Conservation (phyloP, 495 filamentous ascomycete genomes). For the Aspergillus sclerotiicarbonarius region DNA sequence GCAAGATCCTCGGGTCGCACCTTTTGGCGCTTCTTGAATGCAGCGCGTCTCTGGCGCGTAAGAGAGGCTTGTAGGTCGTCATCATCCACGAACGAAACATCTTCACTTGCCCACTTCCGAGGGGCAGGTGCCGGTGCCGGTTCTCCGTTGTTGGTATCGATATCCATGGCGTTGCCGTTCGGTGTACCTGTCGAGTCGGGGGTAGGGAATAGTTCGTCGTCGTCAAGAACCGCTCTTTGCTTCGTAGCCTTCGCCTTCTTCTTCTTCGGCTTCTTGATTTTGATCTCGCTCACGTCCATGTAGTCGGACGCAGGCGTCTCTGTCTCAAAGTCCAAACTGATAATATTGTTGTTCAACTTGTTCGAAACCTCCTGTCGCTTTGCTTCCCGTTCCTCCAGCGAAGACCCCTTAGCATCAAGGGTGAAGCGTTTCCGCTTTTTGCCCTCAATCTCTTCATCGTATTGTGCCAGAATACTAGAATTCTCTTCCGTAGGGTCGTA, state of each 20-base stretch:
- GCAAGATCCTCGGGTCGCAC: slow-evolving; percentile 81
- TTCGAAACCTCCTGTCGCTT: slow-evolving; percentile 55
- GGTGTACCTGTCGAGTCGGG: slow-evolving; percentile 39
- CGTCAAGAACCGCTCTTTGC: slow-evolving; percentile 66
- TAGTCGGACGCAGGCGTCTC: slow-evolving; percentile 79
- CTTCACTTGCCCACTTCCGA: slow-evolving; percentile 62
- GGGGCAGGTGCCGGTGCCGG: slow-evolving; percentile 31
- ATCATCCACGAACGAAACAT: slow-evolving; percentile 79
- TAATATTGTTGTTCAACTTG: slow-evolving; percentile 62
- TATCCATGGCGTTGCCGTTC: slow-evolving; percentile 66
- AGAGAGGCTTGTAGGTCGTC: slow-evolving; percentile 88
- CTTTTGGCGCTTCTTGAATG: slow-evolving; percentile 88
- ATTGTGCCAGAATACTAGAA: slow-evolving; percentile 73
- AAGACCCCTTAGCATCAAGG: slow-evolving; percentile 71
- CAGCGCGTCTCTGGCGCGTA: slow-evolving; percentile 72
- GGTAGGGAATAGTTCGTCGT: slow-evolving; percentile 66
- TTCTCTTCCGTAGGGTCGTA: slow-evolving; percentile 79
- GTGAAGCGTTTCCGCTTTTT: slow-evolving; percentile 90
- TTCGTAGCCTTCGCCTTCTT: slow-evolving; percentile 79
- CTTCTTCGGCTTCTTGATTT: slow-evolving; percentile 91
- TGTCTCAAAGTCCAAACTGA: slow-evolving; percentile 71
- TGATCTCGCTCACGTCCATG: slow-evolving; percentile 77
- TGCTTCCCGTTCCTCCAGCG: slow-evolving; percentile 59
- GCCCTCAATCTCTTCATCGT: slow-evolving; percentile 92
- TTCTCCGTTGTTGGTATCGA: slow-evolving; percentile 56